These are phyloP conservation scores for Colletotrichum tabaci DNA, from an alignment of 2,329 filamentous ascomycete genomes.

Conservation along the genomic window DNA sequence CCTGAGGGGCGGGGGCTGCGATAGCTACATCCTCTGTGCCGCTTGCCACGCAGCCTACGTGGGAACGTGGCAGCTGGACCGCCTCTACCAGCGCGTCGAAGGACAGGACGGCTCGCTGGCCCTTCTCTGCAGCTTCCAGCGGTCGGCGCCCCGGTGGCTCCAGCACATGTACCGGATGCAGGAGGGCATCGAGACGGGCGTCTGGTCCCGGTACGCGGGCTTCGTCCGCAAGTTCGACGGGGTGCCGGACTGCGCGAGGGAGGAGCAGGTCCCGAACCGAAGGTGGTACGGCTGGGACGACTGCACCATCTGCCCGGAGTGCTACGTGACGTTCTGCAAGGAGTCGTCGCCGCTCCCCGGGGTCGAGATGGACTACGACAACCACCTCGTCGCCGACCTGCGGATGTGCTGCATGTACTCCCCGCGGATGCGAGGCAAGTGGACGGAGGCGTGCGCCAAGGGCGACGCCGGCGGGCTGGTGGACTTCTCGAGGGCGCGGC, in stretches of 20 bases:
- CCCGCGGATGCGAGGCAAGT: conserved; percentile 40
- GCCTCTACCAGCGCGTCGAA: conserved; percentile 49
- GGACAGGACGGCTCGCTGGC: conserved; percentile 35
- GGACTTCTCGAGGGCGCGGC: conserved; percentile 20
- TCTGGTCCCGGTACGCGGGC: conserved; percentile 49
- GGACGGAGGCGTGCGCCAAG: conserved; percentile 28
- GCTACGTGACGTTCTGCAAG: conserved; percentile 35
- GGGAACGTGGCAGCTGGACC: conserved; percentile 45
- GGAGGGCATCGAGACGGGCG: conserved; percentile 51
- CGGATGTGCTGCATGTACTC: conserved; percentile 43
- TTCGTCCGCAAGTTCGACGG: conserved; percentile 47
- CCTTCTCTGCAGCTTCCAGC: conserved; percentile 51
- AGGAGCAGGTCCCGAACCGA: conserved; percentile 11
- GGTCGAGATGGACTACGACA: conserved; percentile 1
- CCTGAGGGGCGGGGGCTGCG: conserved; percentile 43
- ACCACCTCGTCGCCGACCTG: conserved; percentile 4
- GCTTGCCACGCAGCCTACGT: conserved; percentile 53
- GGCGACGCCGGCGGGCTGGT: conserved; percentile 12
- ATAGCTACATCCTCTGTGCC: conserved; percentile 50
- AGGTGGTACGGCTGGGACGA: conserved; percentile 43
- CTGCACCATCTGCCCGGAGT: conserved; percentile 41
- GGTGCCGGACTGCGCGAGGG: conserved; percentile 31
- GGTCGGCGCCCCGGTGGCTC: conserved; percentile 45
- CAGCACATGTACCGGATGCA: conserved; percentile 47
- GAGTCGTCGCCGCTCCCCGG: conserved; percentile 17